These are phyloP conservation scores for Arthrinium phaeospermum DNA, from an alignment of 2,329 filamentous ascomycete species.

Conservation along the genomic window DNA sequence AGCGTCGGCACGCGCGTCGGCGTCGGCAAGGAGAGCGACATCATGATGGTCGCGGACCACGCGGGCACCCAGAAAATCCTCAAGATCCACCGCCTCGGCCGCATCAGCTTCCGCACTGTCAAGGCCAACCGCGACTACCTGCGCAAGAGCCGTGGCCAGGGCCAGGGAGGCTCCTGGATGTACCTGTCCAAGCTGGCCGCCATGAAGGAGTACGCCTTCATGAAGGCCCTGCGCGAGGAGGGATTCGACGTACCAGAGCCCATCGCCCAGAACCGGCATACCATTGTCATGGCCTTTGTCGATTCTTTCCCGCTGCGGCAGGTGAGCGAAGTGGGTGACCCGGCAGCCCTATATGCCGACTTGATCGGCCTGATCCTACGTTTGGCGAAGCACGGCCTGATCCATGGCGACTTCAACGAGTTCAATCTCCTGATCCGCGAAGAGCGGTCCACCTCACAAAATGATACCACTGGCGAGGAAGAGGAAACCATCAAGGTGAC, in stretches of 20 bases:
- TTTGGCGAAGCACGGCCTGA: constrained; percentile 84
- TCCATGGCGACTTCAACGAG: constrained; percentile 98
- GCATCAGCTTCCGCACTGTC: constrained; percentile 96
- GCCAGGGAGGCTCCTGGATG: constrained; percentile 86
- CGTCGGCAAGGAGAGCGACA: constrained; percentile 97
- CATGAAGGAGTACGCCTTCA: constrained; percentile 93
- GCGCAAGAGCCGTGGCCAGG: constrained; percentile 64
- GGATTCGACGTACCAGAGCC: constrained; percentile 91
- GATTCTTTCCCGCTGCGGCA: constrained; percentile 92
- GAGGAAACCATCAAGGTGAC: constrained; percentile 59
- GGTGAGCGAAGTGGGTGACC: constrained; percentile 82
- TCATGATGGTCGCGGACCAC: constrained; percentile 87
- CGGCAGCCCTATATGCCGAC: constrained; percentile 87
- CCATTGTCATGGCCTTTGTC: constrained; percentile 93
- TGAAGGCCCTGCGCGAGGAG: constrained; percentile 82
- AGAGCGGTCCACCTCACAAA: constrained; percentile 39
- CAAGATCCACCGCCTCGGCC: constrained; percentile 94
- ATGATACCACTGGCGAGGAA: constrained; percentile 24
- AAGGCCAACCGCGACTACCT: constrained; percentile 97
- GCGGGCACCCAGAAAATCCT: constrained; percentile 79
- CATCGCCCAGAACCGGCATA: constrained; percentile 88
- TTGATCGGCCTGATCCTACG: constrained; percentile 85
- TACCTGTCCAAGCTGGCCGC: constrained; percentile 93
- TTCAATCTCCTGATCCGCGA: constrained; percentile 98
- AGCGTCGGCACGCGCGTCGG: constrained; percentile 94